A percentile compares a stretch with the other conserved stretches of the same genome.
Evolutionary conservation across 1,139 yeast genomes (phyloP).

Genomic region (Meyerozyma sp.): DNA sequence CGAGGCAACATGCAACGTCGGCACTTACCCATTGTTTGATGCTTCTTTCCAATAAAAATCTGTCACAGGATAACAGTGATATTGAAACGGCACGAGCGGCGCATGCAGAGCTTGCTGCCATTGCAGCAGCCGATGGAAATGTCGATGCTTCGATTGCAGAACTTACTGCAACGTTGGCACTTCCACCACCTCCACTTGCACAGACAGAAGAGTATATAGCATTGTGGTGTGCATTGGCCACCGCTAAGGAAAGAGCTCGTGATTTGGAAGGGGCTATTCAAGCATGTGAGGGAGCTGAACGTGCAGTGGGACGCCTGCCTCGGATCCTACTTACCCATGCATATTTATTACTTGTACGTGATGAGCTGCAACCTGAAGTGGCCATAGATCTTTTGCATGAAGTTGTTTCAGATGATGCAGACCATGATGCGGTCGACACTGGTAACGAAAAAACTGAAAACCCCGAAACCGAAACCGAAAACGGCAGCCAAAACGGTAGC

Average conservation of each 20-base stretch:
- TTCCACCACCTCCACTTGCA: slow-evolving; percentile 45
- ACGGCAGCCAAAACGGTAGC: slow-evolving; percentile 23
- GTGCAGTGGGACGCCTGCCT: slow-evolving; percentile 39
- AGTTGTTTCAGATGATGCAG: neutral
- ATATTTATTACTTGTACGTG: slow-evolving; percentile 31
- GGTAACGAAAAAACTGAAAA: slow-evolving; percentile 17
- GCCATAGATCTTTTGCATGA: neutral
- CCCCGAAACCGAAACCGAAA: slow-evolving; percentile 23
- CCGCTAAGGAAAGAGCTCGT: slow-evolving; percentile 46
- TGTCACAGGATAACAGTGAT: slow-evolving; percentile 16
- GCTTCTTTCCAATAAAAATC: slow-evolving; percentile 28
- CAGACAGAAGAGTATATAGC: slow-evolving; percentile 43
- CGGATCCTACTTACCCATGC: slow-evolving; percentile 43
- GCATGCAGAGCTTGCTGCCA: slow-evolving; percentile 50
- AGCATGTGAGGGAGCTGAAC: slow-evolving; percentile 44
- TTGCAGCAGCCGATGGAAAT: slow-evolving; percentile 48
- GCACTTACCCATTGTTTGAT: slow-evolving; percentile 41
- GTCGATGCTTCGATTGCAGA: slow-evolving; percentile 44
- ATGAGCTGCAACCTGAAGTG: slow-evolving; percentile 4
- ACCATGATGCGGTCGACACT: slow-evolving; percentile 7
- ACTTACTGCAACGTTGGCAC: slow-evolving; percentile 41
- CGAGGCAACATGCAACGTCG: slow-evolving; percentile 40
- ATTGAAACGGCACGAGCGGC: slow-evolving; percentile 46
- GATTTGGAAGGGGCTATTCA: slow-evolving; percentile 43
- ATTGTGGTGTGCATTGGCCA: slow-evolving; percentile 48